Evolutionary conservation across 2,329 filamentous ascomycete species (phyloP).

Genomic region (Sarocladium brachiariae): DNA sequence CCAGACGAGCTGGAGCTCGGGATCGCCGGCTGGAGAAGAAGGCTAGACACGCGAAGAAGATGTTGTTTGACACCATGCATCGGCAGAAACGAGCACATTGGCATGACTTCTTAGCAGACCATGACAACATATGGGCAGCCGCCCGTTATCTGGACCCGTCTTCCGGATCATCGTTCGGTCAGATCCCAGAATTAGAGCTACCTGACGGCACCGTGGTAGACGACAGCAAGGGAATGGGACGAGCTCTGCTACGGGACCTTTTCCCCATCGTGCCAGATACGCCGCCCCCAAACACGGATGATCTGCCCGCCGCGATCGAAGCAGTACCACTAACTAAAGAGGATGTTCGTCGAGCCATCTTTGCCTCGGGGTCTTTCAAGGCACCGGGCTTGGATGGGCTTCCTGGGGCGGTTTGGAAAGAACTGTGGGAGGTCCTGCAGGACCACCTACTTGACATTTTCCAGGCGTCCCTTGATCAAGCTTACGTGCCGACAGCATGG

Average conservation of each 20-base stretch:
- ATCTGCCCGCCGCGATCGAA: too few species aligned
- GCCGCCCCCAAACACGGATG: neutral
- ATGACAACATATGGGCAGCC: neutral
- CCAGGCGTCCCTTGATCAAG: neutral
- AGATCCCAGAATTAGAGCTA: neutral
- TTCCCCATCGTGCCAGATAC: neutral
- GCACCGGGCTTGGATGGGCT: neutral
- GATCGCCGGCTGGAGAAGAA: neutral
- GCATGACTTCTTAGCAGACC: neutral
- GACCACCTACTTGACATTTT: neutral
- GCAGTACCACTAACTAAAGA: neutral
- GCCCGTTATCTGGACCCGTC: neutral
- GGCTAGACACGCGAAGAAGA: neutral
- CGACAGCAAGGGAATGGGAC: neutral
- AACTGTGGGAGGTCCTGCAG: neutral
- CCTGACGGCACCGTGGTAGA: neutral
- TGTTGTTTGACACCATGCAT: neutral
- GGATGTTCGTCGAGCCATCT: neutral
- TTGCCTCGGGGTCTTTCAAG: neutral
- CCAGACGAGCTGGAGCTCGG: neutral
- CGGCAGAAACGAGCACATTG: too few species aligned
- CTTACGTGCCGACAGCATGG: neutral
- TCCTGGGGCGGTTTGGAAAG: neutral
- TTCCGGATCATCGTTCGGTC: neutral
- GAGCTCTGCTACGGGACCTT: neutral